These are phyloP conservation scores for Paspalum vaginatum DNA, from an alignment of 176 grass and related monocot genomes.

Conservation along the genomic window DNA sequence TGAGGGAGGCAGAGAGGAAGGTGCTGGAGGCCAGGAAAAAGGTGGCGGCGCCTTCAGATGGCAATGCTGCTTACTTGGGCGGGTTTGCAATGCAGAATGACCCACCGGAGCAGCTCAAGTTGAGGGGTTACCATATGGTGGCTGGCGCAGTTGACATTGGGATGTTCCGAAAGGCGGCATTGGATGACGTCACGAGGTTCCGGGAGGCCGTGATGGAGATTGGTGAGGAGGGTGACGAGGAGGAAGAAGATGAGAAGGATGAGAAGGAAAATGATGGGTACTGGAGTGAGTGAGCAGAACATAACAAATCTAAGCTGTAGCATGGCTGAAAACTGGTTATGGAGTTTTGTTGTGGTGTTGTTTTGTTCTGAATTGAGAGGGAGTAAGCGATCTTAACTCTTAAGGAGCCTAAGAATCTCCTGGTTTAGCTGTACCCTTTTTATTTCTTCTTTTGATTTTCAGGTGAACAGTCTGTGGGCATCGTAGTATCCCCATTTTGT, in stretches of 20 bases:
- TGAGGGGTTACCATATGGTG: constrained; percentile 94
- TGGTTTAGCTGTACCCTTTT: constrained; percentile 22
- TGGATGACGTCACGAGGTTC: constrained; percentile 77
- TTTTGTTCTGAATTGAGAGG: constrained; percentile 35
- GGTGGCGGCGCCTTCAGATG: not conserved
- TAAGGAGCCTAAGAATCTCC: not conserved
- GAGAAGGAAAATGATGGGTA: constrained; percentile 61
- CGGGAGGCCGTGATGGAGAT: constrained; percentile 63
- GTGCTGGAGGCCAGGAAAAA: constrained; percentile 57
- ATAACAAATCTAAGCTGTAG: constrained; percentile 31
- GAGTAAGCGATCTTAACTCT: not conserved
- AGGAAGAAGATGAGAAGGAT: constrained; percentile 33
- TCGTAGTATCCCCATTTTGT: constrained; percentile 39
- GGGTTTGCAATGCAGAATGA: constrained; percentile 91
- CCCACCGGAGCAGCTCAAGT: constrained; percentile 77
- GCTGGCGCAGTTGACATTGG: constrained; percentile 70
- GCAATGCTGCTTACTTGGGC: constrained; percentile 59
- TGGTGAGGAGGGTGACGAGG: constrained; percentile 54
- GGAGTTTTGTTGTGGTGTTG: not conserved
- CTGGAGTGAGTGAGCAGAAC: constrained; percentile 73
- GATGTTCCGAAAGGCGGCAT: constrained; percentile 63
- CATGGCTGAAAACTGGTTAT: not conserved
- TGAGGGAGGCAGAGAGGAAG: constrained; percentile 78
- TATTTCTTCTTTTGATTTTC: constrained; percentile 33
- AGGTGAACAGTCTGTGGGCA: constrained; percentile 21